phyloP scores from a whole-genome alignment of 106 monocot species.

The Ottelia alismoides region DNA sequence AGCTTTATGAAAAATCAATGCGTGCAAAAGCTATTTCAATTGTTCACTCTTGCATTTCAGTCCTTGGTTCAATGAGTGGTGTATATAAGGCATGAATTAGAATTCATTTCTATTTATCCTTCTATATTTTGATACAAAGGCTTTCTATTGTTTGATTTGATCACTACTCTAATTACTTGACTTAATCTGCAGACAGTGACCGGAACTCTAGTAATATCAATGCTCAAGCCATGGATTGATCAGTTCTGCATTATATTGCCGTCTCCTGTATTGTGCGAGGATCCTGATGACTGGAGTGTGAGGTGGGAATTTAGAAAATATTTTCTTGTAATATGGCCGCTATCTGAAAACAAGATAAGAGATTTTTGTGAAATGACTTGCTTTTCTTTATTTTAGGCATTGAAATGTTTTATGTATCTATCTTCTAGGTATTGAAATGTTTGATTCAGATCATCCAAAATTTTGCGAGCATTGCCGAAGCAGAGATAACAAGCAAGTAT shows the following conservation, averaged over 20 bases:
- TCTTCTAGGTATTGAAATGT: slow-evolving; percentile 72
- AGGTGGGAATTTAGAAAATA: slow-evolving; percentile 39
- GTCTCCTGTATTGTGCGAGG: slow-evolving; percentile 46
- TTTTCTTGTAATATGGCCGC: too few species aligned
- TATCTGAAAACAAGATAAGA: too few species aligned
- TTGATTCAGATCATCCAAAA: slow-evolving; percentile 76
- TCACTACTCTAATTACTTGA: too few species aligned
- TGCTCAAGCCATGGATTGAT: slow-evolving; percentile 58
- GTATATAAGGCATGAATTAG: slow-evolving; percentile 82
- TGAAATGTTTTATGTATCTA: too few species aligned
- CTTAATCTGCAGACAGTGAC: slow-evolving; percentile 89
- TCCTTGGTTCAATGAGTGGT: slow-evolving; percentile 84
- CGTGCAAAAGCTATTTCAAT: slow-evolving; percentile 84
- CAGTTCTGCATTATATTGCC: slow-evolving; percentile 61
- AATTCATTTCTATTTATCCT: too few species aligned
- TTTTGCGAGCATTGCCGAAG: slow-evolving; percentile 49
- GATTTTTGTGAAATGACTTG: too few species aligned
- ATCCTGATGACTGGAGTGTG: slow-evolving; percentile 96
- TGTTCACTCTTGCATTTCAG: slow-evolving; percentile 69
- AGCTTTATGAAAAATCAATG: slow-evolving; percentile 79
- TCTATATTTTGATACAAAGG: too few species aligned
- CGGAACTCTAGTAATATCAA: slow-evolving; percentile 39
- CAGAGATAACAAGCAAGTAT: slow-evolving; percentile 52
- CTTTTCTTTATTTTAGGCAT: too few species aligned
- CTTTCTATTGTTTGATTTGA: too few species aligned